Conservation (phyloP, 805 yeast genomes). For the Metschnikowia peoriensis region DNA sequence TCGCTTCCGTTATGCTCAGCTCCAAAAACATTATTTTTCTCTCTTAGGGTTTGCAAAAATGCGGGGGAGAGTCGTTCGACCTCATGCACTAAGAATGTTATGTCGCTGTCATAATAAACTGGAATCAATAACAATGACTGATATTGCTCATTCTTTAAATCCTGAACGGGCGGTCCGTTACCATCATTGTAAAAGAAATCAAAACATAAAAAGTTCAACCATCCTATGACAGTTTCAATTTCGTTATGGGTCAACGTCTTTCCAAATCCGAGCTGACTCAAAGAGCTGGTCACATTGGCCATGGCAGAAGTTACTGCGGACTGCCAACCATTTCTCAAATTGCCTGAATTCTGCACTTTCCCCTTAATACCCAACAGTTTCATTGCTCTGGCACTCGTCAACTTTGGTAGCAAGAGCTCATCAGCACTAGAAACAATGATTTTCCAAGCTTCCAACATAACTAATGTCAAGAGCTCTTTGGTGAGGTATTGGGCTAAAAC, state of each 20-base stretch:
- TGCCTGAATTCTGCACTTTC: conserved; percentile 7
- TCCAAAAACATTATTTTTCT: conserved; percentile 41
- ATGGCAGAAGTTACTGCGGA: conserved; percentile 47
- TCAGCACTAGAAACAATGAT: conserved; percentile 69
- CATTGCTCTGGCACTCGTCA: conserved; percentile 45
- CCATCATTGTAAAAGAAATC: conserved; percentile 82
- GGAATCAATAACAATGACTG: conserved; percentile 65
- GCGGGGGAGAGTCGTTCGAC: conserved; percentile 58
- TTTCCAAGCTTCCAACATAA: conserved; percentile 81
- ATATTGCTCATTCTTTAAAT: conserved; percentile 59
- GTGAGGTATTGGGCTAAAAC: conserved; percentile 62
- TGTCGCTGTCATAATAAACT: conserved; percentile 57
- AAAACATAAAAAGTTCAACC: conserved; percentile 64
- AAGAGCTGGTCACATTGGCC: conserved; percentile 47
- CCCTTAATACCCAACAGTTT: conserved; percentile 24
- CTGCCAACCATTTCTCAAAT: conserved; percentile 34
- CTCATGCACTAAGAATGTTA: conserved; percentile 49
- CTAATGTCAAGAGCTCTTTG: conserved; percentile 52
- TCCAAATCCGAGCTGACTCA: conserved; percentile 48
- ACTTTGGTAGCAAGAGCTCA: conserved; percentile 67
- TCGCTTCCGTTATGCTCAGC: conserved; percentile 9
- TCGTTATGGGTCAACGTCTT: conserved; percentile 58
- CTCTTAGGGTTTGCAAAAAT: conserved; percentile 48
- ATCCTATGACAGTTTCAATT: conserved; percentile 63
- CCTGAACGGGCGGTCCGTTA: conserved; percentile 71